phyloP scores from a whole-genome alignment of 169 alveolate genomes.

The Cryptosporidium xiaoi region DNA sequence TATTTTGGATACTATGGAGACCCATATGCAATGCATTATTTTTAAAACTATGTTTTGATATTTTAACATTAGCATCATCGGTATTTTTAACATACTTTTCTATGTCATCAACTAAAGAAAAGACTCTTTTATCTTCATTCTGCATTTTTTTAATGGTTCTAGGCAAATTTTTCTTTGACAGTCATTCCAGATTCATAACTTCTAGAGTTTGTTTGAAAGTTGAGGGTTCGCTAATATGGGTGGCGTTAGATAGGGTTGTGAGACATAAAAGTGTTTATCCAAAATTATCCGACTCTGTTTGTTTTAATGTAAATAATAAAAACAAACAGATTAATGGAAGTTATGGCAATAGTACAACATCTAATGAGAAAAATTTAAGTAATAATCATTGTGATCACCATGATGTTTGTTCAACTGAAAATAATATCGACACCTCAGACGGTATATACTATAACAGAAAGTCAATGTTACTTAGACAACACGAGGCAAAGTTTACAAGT shows the following conservation, averaged over 20 bases:
- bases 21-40: constrained; percentile 22
- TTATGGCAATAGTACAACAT: no score
- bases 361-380: no score
- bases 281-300: constrained; percentile 37
- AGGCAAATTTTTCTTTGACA: constrained; percentile 36
- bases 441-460: constrained; percentile 2
- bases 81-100: constrained; percentile 38
- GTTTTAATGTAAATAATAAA: not conserved
- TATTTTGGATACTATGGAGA: constrained; percentile 50
- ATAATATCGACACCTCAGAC: no score
- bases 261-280: constrained; percentile 64
- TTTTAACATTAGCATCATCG: constrained; percentile 24
- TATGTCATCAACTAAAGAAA: constrained; percentile 12
- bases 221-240: constrained; percentile 63
- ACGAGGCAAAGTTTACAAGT: constrained; percentile 43
- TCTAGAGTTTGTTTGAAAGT: constrained; percentile 47
- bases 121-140: constrained; percentile 14
- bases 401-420: no score
- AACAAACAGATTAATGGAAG: no score
- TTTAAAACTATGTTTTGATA: constrained; percentile 49
- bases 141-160: constrained; percentile 31
- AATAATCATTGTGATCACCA: no score
- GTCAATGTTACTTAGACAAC: constrained; percentile 60
- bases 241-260: constrained; percentile 62
- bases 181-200: constrained; percentile 41